phyloP scores from a whole-genome alignment of 352 stramenopile genomes.

The Hyaloperonospora brassicae region DNA sequence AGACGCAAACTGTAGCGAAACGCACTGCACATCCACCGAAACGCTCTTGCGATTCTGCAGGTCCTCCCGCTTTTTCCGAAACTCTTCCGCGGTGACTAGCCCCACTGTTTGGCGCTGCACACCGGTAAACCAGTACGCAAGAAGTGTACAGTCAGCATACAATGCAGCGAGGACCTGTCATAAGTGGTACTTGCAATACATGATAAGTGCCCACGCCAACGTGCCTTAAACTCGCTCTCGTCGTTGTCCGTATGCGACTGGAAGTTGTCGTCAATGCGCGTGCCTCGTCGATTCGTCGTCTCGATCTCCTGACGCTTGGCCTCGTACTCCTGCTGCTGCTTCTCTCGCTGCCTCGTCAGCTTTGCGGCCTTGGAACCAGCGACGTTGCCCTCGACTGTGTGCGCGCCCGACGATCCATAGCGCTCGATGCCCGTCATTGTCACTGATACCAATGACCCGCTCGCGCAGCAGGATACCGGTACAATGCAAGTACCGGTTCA shows the following conservation, averaged over 20 bases:
- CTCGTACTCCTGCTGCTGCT: slow-evolving; percentile 92
- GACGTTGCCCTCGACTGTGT: slow-evolving; percentile 96
- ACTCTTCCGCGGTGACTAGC: slow-evolving; percentile 93
- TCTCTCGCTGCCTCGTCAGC: slow-evolving; percentile 88
- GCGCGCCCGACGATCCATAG: slow-evolving; percentile 83
- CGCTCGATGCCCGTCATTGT: slow-evolving; percentile 64
- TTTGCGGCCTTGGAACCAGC: slow-evolving; percentile 85
- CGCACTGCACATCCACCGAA: slow-evolving; percentile 24
- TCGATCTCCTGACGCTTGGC: slow-evolving; percentile 89
- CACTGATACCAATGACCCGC: not conserved
- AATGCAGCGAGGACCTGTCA: too few species aligned
- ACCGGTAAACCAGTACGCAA: not conserved
- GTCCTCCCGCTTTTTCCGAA: slow-evolving; percentile 83
- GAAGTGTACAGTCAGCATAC: not conserved
- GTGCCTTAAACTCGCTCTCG: slow-evolving; percentile 82
- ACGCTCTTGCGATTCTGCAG: slow-evolving; percentile 40
- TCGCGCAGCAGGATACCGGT: too few species aligned
- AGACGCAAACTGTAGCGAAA: slow-evolving; percentile 1
- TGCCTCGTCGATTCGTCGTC: slow-evolving; percentile 61
- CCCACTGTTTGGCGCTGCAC: slow-evolving; percentile 79
- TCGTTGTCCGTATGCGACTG: slow-evolving; percentile 70
- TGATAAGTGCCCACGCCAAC: not conserved
- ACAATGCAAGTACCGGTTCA: too few species aligned
- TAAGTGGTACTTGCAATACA: too few species aligned
- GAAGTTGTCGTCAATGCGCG: slow-evolving; percentile 90